Evolutionary conservation across 139 green algal genomes (phyloP).

Genomic region (Chlorella sp.): DNA sequence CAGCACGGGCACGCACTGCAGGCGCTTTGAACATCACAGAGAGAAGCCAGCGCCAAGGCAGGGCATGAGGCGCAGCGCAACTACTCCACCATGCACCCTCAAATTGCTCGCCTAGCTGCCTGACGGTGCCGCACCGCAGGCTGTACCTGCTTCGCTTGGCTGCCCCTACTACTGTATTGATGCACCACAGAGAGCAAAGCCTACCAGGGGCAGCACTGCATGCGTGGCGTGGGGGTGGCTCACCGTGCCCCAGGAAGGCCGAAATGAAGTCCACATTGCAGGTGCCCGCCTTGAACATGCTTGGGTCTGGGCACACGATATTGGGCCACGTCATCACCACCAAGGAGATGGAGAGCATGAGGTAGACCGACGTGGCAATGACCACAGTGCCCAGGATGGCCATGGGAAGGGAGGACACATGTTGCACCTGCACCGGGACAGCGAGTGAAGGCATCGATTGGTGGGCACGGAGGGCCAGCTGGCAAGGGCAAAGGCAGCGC

Average conservation of each 20-base stretch:
- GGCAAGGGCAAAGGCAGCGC: too few relatives aligned
- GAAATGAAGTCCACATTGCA: conserved; percentile 5
- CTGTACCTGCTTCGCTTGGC: too few relatives aligned
- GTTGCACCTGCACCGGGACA: conserved; percentile 29
- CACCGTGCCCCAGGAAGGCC: conserved; percentile 16
- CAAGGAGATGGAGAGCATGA: conserved; percentile 26
- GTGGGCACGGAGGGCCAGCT: too few relatives aligned
- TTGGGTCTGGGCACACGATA: conserved; percentile 5
- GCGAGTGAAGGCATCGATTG: too few relatives aligned
- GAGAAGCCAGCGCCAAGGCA: neutral
- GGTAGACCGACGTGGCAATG: conserved; percentile 21
- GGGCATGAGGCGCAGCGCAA: neutral
- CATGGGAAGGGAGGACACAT: conserved; percentile 17
- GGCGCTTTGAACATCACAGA: conserved; percentile 16
- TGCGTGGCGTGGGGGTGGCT: too few relatives aligned
- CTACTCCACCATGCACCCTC: too few relatives aligned
- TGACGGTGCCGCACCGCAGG: too few relatives aligned
- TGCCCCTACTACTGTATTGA: too few relatives aligned
- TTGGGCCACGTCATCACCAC: conserved; percentile 20
- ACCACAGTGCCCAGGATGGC: conserved; percentile 42
- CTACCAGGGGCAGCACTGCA: too few relatives aligned
- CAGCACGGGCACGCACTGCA: conserved; percentile 40
- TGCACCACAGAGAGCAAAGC: too few relatives aligned
- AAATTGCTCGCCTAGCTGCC: too few relatives aligned
- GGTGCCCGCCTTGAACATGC: neutral